Percentiles rank a stretch among this genome's conserved stretches.
phyloP scores from a whole-genome alignment of 495 filamentous ascomycete species.

The Penicillium arizonense region DNA sequence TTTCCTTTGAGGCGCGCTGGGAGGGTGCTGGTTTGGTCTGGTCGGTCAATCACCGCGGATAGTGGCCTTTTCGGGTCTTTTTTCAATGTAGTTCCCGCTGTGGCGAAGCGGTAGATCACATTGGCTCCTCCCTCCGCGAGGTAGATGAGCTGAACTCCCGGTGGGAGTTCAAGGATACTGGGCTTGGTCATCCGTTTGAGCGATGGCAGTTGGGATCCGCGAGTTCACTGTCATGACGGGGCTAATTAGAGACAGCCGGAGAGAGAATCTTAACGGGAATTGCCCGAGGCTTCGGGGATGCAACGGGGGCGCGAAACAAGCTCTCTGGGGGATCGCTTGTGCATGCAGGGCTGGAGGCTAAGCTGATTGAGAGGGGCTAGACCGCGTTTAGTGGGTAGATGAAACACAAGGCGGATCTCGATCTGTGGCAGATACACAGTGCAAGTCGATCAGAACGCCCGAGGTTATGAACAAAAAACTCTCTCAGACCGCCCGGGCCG shows the following conservation, averaged over 20 bases:
- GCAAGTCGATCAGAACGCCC: background rate
- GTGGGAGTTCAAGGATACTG: slow-evolving; percentile 38
- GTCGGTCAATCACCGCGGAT: background rate
- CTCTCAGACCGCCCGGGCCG: background rate
- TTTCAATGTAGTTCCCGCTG: slow-evolving; percentile 23
- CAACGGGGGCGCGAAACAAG: slow-evolving; percentile 7
- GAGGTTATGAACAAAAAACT: background rate
- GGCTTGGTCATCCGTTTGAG: slow-evolving; percentile 39
- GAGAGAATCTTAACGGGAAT: background rate
- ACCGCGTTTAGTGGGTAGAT: background rate
- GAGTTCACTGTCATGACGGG: background rate
- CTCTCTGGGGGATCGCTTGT: slow-evolving; percentile 6
- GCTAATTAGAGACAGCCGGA: background rate
- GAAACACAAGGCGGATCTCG: background rate
- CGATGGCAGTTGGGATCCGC: slow-evolving; percentile 2
- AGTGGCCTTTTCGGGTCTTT: slow-evolving; percentile 6
- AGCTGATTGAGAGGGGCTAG: slow-evolving; percentile 2
- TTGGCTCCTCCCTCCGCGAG: slow-evolving; percentile 72
- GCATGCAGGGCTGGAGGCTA: slow-evolving; percentile 5
- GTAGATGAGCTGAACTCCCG: slow-evolving; percentile 46
- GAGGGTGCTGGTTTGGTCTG: slow-evolving; percentile 10
- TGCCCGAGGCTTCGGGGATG: background rate
- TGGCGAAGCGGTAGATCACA: slow-evolving; percentile 60
- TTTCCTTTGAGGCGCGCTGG: slow-evolving; percentile 41
- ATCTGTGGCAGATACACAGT: background rate